phyloP scores from a whole-genome alignment of 169 alveolate species.

The Cryptosporidium viatorum region DNA sequence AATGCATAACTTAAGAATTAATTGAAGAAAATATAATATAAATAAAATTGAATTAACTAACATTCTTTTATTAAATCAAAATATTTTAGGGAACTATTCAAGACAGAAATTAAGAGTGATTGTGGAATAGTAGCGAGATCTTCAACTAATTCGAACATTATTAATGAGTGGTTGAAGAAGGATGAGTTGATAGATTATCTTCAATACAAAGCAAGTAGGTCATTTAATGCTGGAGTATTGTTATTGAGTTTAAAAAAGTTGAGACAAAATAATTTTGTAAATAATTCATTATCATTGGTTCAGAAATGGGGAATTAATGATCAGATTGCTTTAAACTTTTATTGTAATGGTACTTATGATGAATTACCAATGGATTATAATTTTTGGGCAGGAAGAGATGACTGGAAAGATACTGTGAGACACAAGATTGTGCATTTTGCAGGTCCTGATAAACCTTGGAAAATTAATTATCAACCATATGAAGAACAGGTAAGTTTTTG shows the following conservation, averaged over 20 bases:
- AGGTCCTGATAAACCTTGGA: conserved; percentile 73
- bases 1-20: background rate
- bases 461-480: conserved; percentile 60
- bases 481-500: conserved; percentile 67
- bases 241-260: conserved; percentile 42
- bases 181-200: conserved; percentile 22
- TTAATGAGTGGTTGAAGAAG: conserved; percentile 67
- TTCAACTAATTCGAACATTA: conserved; percentile 53
- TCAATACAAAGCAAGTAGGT: conserved; percentile 29
- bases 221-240: conserved; percentile 76
- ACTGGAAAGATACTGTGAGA: conserved; percentile 12
- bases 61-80: background rate
- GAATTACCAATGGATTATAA: conserved; percentile 69
- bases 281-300: conserved; percentile 47
- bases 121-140: conserved; percentile 74
- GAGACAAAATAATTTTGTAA: conserved; percentile 43
- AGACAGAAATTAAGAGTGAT: conserved; percentile 37
- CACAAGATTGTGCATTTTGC: conserved; percentile 72
- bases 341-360: conserved; percentile 75
- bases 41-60: background rate
- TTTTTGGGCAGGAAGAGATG: conserved; percentile 75
- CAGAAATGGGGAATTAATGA: conserved; percentile 76
- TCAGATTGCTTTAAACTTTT: conserved; percentile 67
- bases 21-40: background rate
- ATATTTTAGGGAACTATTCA: conserved; percentile 47